These are phyloP conservation scores for Fraxinus dipetala DNA, from an alignment of 305 asterid species.

Conservation along the genomic window DNA sequence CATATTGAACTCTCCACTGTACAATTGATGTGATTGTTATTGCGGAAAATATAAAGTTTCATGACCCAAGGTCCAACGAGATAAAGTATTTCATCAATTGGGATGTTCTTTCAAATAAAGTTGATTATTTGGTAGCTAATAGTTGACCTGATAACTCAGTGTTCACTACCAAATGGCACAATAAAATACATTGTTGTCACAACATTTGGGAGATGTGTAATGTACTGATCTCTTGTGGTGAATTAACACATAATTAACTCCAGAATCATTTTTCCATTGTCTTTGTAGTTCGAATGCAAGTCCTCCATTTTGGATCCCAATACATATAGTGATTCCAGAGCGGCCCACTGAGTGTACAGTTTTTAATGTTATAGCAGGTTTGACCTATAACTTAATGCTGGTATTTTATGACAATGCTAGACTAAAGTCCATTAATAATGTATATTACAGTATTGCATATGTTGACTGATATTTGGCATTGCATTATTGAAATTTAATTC, in stretches of 20 bases:
- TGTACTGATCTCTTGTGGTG: constrained; percentile 7
- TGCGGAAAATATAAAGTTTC: background rate
- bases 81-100: background rate
- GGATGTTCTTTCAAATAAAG: background rate
- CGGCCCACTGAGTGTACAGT: constrained; percentile 96
- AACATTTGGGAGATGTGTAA: constrained; percentile 8
- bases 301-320: constrained; percentile 98
- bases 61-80: constrained; percentile 1
- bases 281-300: constrained; percentile 78
- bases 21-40: background rate
- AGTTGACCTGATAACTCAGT: constrained; percentile 17
- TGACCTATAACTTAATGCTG: constrained; percentile 19
- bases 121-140: background rate
- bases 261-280: constrained; percentile 24
- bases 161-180: constrained; percentile 7
- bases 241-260: constrained; percentile 11
- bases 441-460: background rate
- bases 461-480: constrained; percentile 9
- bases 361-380: constrained; percentile 98
- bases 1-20: background rate
- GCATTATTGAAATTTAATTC: constrained; percentile 3
- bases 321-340: constrained; percentile 93
- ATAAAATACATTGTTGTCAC: background rate
- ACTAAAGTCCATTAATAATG: constrained; percentile 9
- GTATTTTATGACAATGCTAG: constrained; percentile 13